These are phyloP conservation scores for Tubosaeta brunneosetosa DNA, from an alignment of 768 basidiomycete species.

Conservation along the genomic window DNA sequence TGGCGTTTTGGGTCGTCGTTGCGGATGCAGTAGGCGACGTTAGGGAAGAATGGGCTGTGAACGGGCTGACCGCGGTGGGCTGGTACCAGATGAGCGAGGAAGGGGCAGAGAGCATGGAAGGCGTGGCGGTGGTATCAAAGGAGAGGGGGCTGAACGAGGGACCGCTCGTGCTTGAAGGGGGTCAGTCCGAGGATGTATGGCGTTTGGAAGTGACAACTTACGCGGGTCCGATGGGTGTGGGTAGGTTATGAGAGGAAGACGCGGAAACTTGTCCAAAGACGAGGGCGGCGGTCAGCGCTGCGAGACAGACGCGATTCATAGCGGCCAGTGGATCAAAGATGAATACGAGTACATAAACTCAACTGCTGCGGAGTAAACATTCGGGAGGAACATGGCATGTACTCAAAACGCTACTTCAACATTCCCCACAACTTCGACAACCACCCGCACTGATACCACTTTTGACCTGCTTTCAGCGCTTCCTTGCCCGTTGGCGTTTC, in stretches of 20 bases:
- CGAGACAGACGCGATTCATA: neutral
- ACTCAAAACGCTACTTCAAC: constrained; percentile 1
- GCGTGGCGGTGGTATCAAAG: constrained; percentile 20
- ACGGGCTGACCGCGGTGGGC: constrained; percentile 16
- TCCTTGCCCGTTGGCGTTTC: constrained; percentile 2
- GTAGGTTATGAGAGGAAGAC: neutral
- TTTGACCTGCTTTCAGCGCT: neutral
- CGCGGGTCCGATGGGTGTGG: neutral
- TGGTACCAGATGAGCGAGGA: constrained; percentile 28
- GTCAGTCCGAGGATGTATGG: neutral
- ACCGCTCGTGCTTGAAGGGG: constrained; percentile 21
- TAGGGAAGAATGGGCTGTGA: neutral
- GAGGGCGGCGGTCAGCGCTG: neutral
- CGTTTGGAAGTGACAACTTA: neutral
- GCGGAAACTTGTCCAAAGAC: neutral
- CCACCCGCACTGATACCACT: neutral
- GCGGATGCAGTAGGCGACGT: neutral
- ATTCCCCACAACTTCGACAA: constrained; percentile 7
- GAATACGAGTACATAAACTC: neutral
- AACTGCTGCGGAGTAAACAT: constrained; percentile 12
- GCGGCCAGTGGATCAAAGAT: neutral
- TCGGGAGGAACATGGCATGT: neutral
- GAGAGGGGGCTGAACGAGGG: constrained; percentile 13
- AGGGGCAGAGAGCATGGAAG: constrained; percentile 16
- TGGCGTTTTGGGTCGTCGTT: no score